A percentile compares a stretch with the other conserved stretches of the same genome.
Evolutionary conservation across 2,329 filamentous ascomycete species (phyloP).

Genomic region (Pestalotiopsis sp.): DNA sequence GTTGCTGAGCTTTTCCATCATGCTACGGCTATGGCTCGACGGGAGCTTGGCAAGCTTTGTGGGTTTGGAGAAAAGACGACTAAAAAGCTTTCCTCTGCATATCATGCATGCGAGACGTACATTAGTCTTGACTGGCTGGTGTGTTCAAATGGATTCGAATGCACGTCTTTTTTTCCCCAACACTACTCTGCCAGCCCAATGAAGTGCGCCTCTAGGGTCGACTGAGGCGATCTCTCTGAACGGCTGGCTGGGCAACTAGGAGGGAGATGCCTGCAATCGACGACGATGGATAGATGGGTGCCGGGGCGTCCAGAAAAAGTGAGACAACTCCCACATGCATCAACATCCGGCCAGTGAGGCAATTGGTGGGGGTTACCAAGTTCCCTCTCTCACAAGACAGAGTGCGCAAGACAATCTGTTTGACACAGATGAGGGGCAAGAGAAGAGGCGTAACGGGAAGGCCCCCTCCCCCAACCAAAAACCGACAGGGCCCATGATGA

Average conservation of each 20-base stretch:
- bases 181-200: neutral
- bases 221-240: neutral
- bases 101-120: neutral
- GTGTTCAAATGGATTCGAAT: neutral
- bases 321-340: slow-evolving; percentile 1
- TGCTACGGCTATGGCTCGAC: neutral
- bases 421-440: neutral
- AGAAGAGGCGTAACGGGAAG: neutral
- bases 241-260: neutral
- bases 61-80: neutral
- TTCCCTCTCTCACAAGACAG: neutral
- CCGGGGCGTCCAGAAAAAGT: neutral
- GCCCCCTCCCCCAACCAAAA: neutral
- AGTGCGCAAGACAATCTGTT: slow-evolving; percentile 1
- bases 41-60: neutral
- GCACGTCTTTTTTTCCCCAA: neutral
- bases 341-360: neutral
- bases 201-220: neutral
- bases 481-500: too few species aligned
- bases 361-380: neutral
- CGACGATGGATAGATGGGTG: neutral
- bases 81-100: neutral
- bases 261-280: neutral
- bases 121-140: neutral
- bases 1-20: neutral